phyloP scores from a whole-genome alignment of 164 flowering plant species.

The Saururus chinensis region DNA sequence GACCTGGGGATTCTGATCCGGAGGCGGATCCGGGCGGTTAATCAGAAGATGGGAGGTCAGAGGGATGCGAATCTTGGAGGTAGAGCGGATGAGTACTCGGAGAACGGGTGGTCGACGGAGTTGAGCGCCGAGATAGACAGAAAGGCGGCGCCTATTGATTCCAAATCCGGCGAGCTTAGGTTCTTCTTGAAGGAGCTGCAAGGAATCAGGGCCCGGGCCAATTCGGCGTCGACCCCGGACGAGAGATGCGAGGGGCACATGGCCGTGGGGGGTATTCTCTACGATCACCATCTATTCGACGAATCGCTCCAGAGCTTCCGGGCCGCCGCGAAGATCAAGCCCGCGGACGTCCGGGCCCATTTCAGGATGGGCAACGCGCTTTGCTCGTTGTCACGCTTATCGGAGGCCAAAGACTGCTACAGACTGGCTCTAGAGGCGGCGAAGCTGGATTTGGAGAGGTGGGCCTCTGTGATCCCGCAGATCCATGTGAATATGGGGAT shows the following conservation, averaged over 20 bases:
- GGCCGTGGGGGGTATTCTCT: slow-evolving; percentile 13
- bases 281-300: slow-evolving; percentile 7
- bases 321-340: slow-evolving; percentile 8
- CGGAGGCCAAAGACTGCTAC: slow-evolving; percentile 8
- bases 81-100: too few relatives aligned
- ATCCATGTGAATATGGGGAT: slow-evolving; percentile 18
- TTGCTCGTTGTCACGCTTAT: slow-evolving; percentile 1
- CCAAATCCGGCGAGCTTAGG: slow-evolving; percentile 1
- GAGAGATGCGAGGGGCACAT: slow-evolving; percentile 13
- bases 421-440: slow-evolving; percentile 12
- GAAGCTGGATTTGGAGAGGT: slow-evolving; percentile 5
- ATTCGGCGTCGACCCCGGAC: slow-evolving; percentile 6
- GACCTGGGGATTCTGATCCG: slow-evolving; percentile 9
- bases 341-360: slow-evolving; percentile 10
- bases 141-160: slow-evolving; percentile 4
- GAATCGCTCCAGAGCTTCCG: slow-evolving; percentile 12
- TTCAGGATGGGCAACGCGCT: slow-evolving; percentile 12
- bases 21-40: slow-evolving; percentile 2
- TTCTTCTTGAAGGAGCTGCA: slow-evolving; percentile 12
- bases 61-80: too few relatives aligned
- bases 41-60: not conserved
- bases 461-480: slow-evolving; percentile 10
- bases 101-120: slow-evolving; percentile 14
- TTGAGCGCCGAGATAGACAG: slow-evolving; percentile 2
- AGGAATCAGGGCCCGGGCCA: slow-evolving; percentile 2